Conservation (phyloP, 176 grass and related monocot genomes). For the Phyllostachys edulis region DNA sequence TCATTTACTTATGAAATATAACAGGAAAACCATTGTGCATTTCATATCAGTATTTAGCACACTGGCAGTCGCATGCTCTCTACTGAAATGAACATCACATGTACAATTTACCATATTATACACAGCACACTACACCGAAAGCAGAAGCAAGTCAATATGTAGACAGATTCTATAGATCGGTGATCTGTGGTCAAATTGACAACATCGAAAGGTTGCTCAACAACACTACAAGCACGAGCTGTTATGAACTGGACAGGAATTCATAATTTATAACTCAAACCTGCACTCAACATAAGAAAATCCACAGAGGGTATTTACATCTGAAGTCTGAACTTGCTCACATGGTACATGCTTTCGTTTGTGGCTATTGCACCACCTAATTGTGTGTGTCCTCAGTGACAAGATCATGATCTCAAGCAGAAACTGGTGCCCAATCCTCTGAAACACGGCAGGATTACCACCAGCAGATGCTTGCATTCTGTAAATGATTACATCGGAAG, state of each 20-base stretch:
- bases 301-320: slow-evolving; percentile 38
- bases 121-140: neutral
- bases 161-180: neutral
- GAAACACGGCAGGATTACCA: slow-evolving; percentile 5
- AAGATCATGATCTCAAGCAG: slow-evolving; percentile 10
- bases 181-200: slow-evolving; percentile 11
- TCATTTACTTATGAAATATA: neutral
- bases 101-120: neutral
- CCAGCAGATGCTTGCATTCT: neutral
- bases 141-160: neutral
- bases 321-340: neutral
- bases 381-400: slow-evolving; percentile 22
- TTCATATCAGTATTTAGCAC: neutral
- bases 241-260: slow-evolving; percentile 18
- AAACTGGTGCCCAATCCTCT: slow-evolving; percentile 13
- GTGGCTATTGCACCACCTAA: neutral
- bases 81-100: neutral
- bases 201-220: neutral
- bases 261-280: slow-evolving; percentile 6
- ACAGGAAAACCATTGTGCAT: neutral
- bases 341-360: neutral
- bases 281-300: neutral
- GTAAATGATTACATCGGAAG: neutral
- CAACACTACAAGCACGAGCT: slow-evolving; percentile 15
- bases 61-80: neutral